Evolutionary conservation across 306 rosid species (phyloP), one percentile per base, ranked within the genome.

Genomic region (Trifolium dubium): DNA sequence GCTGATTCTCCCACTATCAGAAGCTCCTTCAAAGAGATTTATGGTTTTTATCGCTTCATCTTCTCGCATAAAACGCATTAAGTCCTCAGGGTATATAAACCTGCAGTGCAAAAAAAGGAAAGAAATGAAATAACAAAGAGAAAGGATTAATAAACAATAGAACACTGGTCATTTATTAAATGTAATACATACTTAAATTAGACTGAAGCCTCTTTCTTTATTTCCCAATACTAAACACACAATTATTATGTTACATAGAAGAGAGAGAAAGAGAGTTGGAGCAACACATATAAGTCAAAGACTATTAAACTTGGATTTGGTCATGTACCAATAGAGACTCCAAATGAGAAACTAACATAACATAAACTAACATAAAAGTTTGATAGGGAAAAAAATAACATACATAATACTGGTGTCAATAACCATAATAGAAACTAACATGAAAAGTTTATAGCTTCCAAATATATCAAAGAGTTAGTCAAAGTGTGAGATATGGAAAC

Each of bases 31-130:
- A 77, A 92, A 88, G 73, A 90, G 98, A 77, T 71, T 80, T 75
- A 90, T 35, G 59, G 95, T 79, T 80, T 89, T 90, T 10, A 68
- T 3, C 64, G 85, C 92, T 85, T 88, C 97, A 6, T 87, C 98
- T 78, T 92, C 95, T 83, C 61, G 83, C 97, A 92, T 83, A 85
- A 88, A 92, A 40, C 95, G 89, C 92, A 82, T 69, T 59, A 92
- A 84, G 64, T 92, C 98, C 17, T 86, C 92, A 5, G 72, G 30
- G 78, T 74, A 51, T 53, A 92, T 86, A 73, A 23, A 82, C 83
- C 98, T 92, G 59, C 71, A 77, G 79, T 28, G 63, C 37, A 28
- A 34, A 73, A 67, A 46, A 49, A 14, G 12, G 28, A 31, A 81
- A 40, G 30, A 17, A 31, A 50, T 47, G 59, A 40, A 53, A 64